Percentiles rank a stretch among this genome's conserved stretches.
Conservation (phyloP, 2,329 filamentous ascomycete species). For the Penicillium sp. region DNA sequence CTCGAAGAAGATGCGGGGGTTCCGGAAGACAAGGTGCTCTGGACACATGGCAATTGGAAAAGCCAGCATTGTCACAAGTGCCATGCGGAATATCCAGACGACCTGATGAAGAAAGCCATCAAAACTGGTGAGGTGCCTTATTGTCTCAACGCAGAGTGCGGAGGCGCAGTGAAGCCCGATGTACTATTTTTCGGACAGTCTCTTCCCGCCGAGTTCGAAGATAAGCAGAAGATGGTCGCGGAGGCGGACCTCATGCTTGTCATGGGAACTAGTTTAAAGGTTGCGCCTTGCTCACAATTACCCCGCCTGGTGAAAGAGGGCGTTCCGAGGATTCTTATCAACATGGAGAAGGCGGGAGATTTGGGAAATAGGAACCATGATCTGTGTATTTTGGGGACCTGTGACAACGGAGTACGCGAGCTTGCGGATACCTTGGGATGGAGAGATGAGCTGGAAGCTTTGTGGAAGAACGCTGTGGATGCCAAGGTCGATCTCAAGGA, state of each 20-base stretch:
- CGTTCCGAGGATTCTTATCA: conserved; percentile 73
- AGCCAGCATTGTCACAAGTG: conserved; percentile 81
- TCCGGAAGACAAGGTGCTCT: conserved; percentile 68
- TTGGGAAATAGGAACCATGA: conserved; percentile 73
- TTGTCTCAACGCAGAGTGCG: conserved; percentile 59
- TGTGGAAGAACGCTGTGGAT: conserved; percentile 66
- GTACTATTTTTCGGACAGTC: conserved; percentile 82
- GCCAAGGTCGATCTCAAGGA: conserved; percentile 50
- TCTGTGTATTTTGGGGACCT: conserved; percentile 70
- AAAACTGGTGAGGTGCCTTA: conserved; percentile 63
- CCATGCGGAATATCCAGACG: conserved; percentile 62
- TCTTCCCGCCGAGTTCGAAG: conserved; percentile 60
- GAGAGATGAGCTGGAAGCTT: conserved; percentile 68
- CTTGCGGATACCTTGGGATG: conserved; percentile 75
- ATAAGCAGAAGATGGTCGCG: conserved; percentile 48
- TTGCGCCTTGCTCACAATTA: conserved; percentile 76
- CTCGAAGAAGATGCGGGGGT: conserved; percentile 80
- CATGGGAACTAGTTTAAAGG: conserved; percentile 75
- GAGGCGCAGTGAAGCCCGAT: conserved; percentile 76
- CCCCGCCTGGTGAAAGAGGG: conserved; percentile 58
- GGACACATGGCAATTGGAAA: conserved; percentile 85
- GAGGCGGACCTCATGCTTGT: conserved; percentile 70
- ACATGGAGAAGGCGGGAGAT: conserved; percentile 71
- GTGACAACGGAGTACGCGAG: conserved; percentile 69
- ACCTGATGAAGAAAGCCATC: conserved; percentile 67